phyloP scores from a whole-genome alignment of 176 grass and related monocot species.

The Hyparrhenia diplandra region DNA sequence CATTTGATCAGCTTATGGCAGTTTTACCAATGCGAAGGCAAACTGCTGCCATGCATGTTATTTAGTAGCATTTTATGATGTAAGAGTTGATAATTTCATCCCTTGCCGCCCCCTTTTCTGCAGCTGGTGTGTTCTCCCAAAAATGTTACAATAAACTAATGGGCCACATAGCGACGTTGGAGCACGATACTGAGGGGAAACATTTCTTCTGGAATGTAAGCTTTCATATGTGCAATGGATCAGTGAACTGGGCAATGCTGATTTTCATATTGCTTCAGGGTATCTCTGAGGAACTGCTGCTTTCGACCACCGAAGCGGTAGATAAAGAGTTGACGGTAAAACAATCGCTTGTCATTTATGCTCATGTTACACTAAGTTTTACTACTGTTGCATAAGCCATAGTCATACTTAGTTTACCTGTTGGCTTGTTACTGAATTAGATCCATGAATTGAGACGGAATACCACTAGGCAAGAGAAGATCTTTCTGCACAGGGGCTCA shows the following conservation, averaged over 20 bases:
- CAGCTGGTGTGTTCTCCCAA: constrained; percentile 32
- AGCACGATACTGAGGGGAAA: constrained; percentile 44
- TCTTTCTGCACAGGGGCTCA: constrained; percentile 29
- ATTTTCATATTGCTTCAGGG: constrained; percentile 25
- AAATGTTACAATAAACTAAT: constrained; percentile 34
- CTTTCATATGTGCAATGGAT: not conserved
- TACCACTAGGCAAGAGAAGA: constrained; percentile 32
- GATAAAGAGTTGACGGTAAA: constrained; percentile 48
- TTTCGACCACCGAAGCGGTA: constrained; percentile 16
- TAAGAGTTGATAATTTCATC: not conserved
- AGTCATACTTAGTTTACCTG: not conserved
- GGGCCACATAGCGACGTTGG: constrained; percentile 10
- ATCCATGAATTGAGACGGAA: constrained; percentile 37
- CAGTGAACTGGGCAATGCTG: not conserved
- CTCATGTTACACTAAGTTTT: not conserved
- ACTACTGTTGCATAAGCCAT: not conserved
- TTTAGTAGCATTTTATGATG: not conserved
- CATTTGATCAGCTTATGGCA: constrained; percentile 74
- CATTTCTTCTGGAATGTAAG: constrained; percentile 51
- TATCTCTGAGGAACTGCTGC: constrained; percentile 27
- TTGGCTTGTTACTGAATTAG: constrained; percentile 20
- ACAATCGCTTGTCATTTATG: not conserved
- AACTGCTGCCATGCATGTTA: not conserved
- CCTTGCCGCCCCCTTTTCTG: not conserved
- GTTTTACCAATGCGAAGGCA: constrained; percentile 39